A percentile compares a stretch with the other conserved stretches of the same genome.
phyloP scores from a whole-genome alignment of 1,284 basidiomycete genomes.

The Melampsora larici-populina region DNA sequence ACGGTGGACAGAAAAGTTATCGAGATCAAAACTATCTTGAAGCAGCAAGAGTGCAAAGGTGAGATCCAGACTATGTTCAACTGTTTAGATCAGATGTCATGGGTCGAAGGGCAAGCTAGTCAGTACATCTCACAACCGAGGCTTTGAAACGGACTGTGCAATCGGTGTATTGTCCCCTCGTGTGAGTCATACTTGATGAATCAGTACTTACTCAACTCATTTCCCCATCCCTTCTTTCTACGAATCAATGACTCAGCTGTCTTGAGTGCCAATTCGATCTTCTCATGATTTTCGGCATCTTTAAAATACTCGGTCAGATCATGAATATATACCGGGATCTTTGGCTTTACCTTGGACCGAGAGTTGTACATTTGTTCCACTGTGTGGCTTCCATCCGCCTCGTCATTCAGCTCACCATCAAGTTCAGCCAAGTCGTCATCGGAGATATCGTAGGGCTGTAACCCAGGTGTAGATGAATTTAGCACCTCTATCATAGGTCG shows the following conservation, averaged over 20 bases:
- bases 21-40: slow-evolving; percentile 26
- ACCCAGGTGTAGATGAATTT: neutral
- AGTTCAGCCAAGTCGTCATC: slow-evolving; percentile 24
- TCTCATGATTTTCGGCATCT: slow-evolving; percentile 23
- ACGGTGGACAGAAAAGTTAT: slow-evolving; percentile 12
- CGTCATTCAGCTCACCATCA: neutral
- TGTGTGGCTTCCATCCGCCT: neutral
- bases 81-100: neutral
- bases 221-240: slow-evolving; percentile 22
- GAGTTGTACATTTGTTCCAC: neutral
- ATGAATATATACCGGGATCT: slow-evolving; percentile 13
- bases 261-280: slow-evolving; percentile 5
- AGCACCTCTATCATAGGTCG: slow-evolving; percentile 30
- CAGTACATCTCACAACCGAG: too few species aligned
- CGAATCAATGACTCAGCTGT: slow-evolving; percentile 15
- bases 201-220: slow-evolving; percentile 12
- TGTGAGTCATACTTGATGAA: too few species aligned
- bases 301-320: slow-evolving; percentile 25
- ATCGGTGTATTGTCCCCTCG: too few species aligned
- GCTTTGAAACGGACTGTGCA: too few species aligned
- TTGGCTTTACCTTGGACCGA: slow-evolving; percentile 1
- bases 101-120: too few species aligned
- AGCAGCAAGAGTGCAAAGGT: slow-evolving; percentile 10
- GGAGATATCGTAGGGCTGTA: slow-evolving; percentile 28
- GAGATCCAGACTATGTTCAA: slow-evolving; percentile 21